Evolutionary conservation across 78 protist species (phyloP).

Genomic region (Paulinella micropora): DNA sequence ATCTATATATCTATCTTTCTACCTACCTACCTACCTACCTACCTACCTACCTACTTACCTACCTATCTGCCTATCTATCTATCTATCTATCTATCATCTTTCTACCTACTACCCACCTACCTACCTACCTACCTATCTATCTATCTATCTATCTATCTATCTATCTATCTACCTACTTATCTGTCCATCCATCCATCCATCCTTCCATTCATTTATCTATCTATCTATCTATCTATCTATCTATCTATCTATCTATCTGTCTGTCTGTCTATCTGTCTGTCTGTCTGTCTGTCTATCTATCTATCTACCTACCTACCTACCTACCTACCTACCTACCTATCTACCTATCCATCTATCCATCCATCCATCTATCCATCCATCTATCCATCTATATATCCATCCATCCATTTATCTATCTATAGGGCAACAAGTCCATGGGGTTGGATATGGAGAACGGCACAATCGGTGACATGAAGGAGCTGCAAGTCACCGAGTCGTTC

Average conservation of each 20-base stretch:
- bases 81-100: no score
- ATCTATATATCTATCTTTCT: background rate
- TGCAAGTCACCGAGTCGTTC: slow-evolving; percentile 80
- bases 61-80: background rate
- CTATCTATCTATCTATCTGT: background rate
- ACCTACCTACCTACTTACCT: background rate
- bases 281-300: no score
- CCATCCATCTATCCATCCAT: background rate
- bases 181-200: no score
- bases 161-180: background rate
- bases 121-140: background rate
- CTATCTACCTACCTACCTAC: background rate
- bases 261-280: background rate
- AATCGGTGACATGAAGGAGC: slow-evolving; percentile 62
- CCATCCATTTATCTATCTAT: background rate
- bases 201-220: background rate
- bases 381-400: background rate
- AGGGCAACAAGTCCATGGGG: slow-evolving; percentile 14
- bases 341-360: no score
- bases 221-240: background rate
- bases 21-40: background rate
- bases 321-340: background rate
- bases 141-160: background rate
- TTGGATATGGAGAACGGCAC: slow-evolving; percentile 69
- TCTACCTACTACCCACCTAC: no score